Evolutionary conservation across 345 rosid genomes (phyloP).

Genomic region (Lepidium aucheri): DNA sequence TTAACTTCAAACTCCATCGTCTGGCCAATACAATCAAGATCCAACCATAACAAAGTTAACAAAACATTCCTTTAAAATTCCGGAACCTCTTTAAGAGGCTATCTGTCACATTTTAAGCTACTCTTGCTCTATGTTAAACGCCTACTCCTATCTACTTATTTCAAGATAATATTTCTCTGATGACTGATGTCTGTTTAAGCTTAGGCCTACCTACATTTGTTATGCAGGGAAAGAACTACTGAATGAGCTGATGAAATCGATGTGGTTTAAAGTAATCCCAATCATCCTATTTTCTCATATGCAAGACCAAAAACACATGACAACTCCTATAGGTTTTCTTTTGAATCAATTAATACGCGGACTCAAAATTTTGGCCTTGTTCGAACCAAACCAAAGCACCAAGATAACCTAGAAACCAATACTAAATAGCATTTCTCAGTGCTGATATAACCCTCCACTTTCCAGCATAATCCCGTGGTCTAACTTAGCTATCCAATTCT

Average conservation of each 20-base stretch:
- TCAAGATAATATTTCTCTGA: not conserved
- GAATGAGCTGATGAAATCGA: not conserved
- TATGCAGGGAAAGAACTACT: not conserved
- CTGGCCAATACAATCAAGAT: slow-evolving; percentile 34
- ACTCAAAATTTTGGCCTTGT: not conserved
- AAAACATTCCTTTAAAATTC: not conserved
- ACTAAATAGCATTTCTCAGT: not conserved
- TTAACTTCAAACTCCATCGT: slow-evolving; percentile 75
- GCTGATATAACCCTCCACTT: not conserved
- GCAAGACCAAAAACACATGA: not conserved
- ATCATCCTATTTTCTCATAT: not conserved
- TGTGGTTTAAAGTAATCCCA: not conserved
- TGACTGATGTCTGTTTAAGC: not conserved
- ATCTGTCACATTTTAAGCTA: not conserved
- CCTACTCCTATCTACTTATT: not conserved
- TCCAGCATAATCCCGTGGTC: not conserved
- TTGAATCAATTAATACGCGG: not conserved
- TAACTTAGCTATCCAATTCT: not conserved
- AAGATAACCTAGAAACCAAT: not conserved
- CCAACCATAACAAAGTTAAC: not conserved
- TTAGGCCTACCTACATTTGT: not conserved
- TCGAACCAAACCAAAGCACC: not conserved
- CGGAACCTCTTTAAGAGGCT: not conserved
- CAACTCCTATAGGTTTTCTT: not conserved
- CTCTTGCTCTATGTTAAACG: not conserved